Evolutionary conservation across 169 alveolate species (phyloP).

Genomic region (Plasmodium malariae): DNA sequence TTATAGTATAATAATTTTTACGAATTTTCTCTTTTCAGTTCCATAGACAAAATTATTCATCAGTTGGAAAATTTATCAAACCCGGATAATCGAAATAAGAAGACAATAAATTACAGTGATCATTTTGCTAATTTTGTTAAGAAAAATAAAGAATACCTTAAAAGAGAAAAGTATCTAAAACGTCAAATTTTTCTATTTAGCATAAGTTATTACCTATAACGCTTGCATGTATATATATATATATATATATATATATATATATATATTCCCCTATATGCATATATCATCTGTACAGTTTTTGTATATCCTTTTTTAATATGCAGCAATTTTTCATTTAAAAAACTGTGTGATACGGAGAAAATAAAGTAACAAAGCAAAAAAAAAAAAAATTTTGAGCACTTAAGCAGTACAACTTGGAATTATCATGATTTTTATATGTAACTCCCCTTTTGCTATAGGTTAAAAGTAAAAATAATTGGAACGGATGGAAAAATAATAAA

Average conservation of each 20-base stretch:
- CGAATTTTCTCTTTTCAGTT: too few species aligned
- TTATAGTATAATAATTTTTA: too few species aligned
- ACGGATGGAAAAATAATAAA: slow-evolving; percentile 56
- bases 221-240: not conserved
- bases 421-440: too few species aligned
- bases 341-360: slow-evolving; percentile 38
- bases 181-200: not conserved
- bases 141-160: slow-evolving; percentile 54
- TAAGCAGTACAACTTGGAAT: too few species aligned
- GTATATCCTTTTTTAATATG: not conserved
- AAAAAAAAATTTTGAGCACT: not conserved
- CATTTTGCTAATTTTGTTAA: slow-evolving; percentile 43
- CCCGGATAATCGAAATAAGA: slow-evolving; percentile 1
- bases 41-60: slow-evolving; percentile 65
- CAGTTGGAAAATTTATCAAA: slow-evolving; percentile 26
- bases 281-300: not conserved
- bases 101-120: slow-evolving; percentile 19
- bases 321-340: slow-evolving; percentile 35
- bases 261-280: too few species aligned
- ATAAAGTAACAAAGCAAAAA: slow-evolving; percentile 38
- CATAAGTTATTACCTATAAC: not conserved
- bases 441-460: not conserved
- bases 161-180: slow-evolving; percentile 28
- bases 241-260: not conserved
- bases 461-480: slow-evolving; percentile 71